Evolutionary conservation across 305 asterid genomes (phyloP).

Genomic region (Solanum chacoense): DNA sequence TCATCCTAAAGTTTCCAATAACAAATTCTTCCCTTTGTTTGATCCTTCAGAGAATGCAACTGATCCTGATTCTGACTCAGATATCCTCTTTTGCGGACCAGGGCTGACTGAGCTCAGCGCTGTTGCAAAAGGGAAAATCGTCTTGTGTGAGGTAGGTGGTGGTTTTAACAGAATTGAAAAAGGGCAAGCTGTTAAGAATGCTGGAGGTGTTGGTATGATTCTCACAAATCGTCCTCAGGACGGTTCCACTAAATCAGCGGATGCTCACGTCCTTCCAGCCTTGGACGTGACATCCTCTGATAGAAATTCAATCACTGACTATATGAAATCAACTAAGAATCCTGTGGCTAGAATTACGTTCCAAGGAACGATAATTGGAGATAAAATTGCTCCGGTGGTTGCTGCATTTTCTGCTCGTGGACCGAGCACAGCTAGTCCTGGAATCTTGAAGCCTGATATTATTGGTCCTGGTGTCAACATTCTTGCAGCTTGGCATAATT

Average conservation of each 20-base stretch:
- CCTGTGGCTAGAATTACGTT: slow-evolving; percentile 28
- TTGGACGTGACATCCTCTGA: slow-evolving; percentile 11
- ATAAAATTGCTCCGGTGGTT: slow-evolving; percentile 21
- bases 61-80: neutral
- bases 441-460: slow-evolving; percentile 49
- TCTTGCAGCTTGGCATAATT: slow-evolving; percentile 30
- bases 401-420: slow-evolving; percentile 44
- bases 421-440: slow-evolving; percentile 23
- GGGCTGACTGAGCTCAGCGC: neutral
- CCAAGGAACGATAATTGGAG: slow-evolving; percentile 37
- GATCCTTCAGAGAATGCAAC: slow-evolving; percentile 6
- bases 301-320: neutral
- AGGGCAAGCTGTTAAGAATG: slow-evolving; percentile 21
- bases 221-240: neutral
- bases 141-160: slow-evolving; percentile 15
- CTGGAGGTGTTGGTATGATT: slow-evolving; percentile 41
- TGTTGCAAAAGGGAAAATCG: slow-evolving; percentile 19
- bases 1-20: slow-evolving; percentile 28
- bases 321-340: slow-evolving; percentile 16
- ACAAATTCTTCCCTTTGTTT: slow-evolving; percentile 12
- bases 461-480: slow-evolving; percentile 47
- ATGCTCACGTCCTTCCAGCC: slow-evolving; percentile 27
- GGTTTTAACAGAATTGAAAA: neutral
- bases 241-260: neutral
- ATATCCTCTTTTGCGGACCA: neutral